Evolutionary conservation across 1,284 basidiomycete genomes (phyloP), one percentile per base, ranked within the genome.

Genomic region (Cryptococcus floricola): DNA sequence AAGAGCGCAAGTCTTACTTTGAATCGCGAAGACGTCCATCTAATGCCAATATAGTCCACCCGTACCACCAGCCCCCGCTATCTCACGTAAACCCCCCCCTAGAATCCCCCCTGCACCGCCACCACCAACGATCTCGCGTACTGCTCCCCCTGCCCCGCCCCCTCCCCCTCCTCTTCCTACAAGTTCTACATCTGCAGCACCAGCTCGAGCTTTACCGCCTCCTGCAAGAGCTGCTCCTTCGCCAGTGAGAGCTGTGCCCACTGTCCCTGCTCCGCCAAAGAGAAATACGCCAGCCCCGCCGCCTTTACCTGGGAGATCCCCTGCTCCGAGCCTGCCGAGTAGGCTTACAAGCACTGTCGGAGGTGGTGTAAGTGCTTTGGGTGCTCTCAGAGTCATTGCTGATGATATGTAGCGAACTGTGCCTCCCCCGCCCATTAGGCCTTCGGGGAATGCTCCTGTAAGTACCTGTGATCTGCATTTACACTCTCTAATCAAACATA

Each of bases 131-230:
- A 45, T 63, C 12, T 58, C 66, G 34, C 58, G 60, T 19, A 44
- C 37, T 16, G 46, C 54, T 19, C 51, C 59, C 1, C 62, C 61
- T 12, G 38, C 60, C 5, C 65, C 63, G 5, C 69, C 63, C 16
- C 39, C 52, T 34, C 58, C 62, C 50, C 61, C 68, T 7, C 65
- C 61, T 6, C 48, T 59, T 9, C 54, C 56, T 46, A 27, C 19
- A 25, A n/a, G 44, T 10, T n/a, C 41, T 13, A n/a, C n/a, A 14
- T 54, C 64, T 48, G 60, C 60, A 18, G 55, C 61, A 85, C 82
- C 13, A 87, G 82, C 73, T 82, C 87, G 14, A 86, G 87, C 14
- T 73, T 87, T 82, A 5, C 88, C 82, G 68, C 84, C 88, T 4
- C 88, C 88, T 1, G 76, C 81, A 1, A 79, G 90, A 48, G 85